Conservation (phyloP, 148 eudicot species). For the Chenopodium quinoa region DNA sequence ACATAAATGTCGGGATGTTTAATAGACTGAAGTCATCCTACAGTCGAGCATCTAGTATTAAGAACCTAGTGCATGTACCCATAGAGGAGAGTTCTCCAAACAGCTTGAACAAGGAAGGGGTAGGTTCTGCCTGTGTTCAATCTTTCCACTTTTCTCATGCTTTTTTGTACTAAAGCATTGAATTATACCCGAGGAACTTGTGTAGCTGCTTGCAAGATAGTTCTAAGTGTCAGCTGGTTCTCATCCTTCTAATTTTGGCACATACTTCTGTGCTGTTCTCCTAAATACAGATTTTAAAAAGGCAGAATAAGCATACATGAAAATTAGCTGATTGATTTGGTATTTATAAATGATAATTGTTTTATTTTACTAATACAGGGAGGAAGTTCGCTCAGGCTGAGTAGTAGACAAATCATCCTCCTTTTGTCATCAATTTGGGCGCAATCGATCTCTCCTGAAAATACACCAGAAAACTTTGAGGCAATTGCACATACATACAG, state of each 20-base stretch:
- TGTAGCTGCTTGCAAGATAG: neutral
- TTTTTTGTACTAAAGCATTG: neutral
- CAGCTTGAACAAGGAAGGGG: slow-evolving; percentile 53
- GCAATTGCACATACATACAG: slow-evolving; percentile 99
- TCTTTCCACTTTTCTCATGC: neutral
- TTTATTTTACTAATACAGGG: slow-evolving; percentile 47
- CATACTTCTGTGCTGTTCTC: neutral
- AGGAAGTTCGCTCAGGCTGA: slow-evolving; percentile 74
- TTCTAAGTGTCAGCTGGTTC: neutral
- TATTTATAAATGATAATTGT: slow-evolving; percentile 11
- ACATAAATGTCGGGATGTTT: slow-evolving; percentile 49
- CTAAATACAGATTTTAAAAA: neutral
- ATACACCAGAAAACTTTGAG: slow-evolving; percentile 84
- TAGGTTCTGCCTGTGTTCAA: slow-evolving; percentile 19
- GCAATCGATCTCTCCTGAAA: slow-evolving; percentile 78
- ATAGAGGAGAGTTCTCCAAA: slow-evolving; percentile 37
- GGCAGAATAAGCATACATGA: neutral
- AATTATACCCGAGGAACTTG: neutral
- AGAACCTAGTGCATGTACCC: slow-evolving; percentile 31
- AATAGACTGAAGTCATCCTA: slow-evolving; percentile 73
- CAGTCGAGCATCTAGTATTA: slow-evolving; percentile 55
- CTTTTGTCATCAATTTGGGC: slow-evolving; percentile 93
- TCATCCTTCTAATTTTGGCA: neutral
- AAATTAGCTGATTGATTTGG: neutral
- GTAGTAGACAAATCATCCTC: slow-evolving; percentile 79